Evolutionary conservation across 2,329 filamentous ascomycete species (phyloP), one percentile per base, ranked within the genome.

Genomic region (Neonectria hederae): DNA sequence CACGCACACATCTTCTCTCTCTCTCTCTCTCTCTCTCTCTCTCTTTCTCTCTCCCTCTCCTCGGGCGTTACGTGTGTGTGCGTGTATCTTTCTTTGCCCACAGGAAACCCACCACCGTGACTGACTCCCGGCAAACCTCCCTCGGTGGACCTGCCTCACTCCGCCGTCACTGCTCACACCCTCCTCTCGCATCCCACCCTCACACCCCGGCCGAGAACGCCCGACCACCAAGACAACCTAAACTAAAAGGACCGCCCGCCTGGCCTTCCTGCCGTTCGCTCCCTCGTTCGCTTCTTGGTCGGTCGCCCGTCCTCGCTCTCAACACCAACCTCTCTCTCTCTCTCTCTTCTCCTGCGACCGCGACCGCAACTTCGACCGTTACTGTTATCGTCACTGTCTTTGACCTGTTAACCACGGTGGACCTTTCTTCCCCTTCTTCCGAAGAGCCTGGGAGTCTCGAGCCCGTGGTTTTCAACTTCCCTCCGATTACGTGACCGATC

Each of bases 151-250:
- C 56, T 58, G 35, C 8, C 11, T 24, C 53, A 54, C 45, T 54
- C 59, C 45, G 22, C 45, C 45, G n/a, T 57, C 40, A 51, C 48
- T 45, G 45, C 56, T 32, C 57, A 54, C 62, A 56, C 54, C 53
- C 56, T 62, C 57, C n/a, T 32, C 58, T 62, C 52, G 67, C 60
- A 45, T 56, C 52, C 52, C 53, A 55, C 53, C 59, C 63, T 60
- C 70, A 62, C 59, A 53, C 61, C 63, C 66, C 67, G 69, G 67
- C 71, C 71, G 69, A 73, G 61, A 72, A 70, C 71, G 71, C 71
- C 71, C 71, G 69, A 73, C 7, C 58, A 61, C 32, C 66, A 66
- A 60, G 54, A 62, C 60, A 65, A 65, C 43, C 63, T 59, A 65
- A 64, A 65, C 55, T 48, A 62, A 58, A 65, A 58, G 54, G 58